These are phyloP conservation scores for Chlamydomonas reinhardtii DNA, from an alignment of 163 green algal genomes.

Conservation along the genomic window DNA sequence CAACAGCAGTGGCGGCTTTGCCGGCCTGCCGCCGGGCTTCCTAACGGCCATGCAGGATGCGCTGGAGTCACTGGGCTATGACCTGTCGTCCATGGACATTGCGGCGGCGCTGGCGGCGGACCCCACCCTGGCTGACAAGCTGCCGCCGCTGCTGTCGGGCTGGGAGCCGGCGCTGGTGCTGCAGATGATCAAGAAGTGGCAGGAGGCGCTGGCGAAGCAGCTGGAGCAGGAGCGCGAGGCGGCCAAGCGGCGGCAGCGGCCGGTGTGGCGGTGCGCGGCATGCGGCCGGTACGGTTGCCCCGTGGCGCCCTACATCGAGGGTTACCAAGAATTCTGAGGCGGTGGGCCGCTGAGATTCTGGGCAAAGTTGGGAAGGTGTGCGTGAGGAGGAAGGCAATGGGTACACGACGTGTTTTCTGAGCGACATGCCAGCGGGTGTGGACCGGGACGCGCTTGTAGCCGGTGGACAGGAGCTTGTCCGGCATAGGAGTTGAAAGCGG, in stretches of 20 bases:
- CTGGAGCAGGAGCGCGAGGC: conserved; percentile 55
- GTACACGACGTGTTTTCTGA: no score
- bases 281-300: conserved; percentile 62
- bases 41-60: conserved; percentile 55
- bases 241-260: conserved; percentile 40
- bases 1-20: conserved; percentile 27
- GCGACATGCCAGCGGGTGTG: no score
- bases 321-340: conserved; percentile 40
- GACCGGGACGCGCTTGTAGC: no score
- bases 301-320: conserved; percentile 61
- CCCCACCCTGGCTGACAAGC: background rate
- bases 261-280: conserved; percentile 57
- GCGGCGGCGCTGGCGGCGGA: conserved; percentile 49
- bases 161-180: conserved; percentile 1
- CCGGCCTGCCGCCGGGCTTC: conserved; percentile 45
- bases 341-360: no score
- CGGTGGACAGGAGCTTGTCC: no score
- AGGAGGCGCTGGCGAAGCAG: conserved; percentile 55
- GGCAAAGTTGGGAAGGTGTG: no score
- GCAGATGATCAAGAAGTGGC: conserved; percentile 59
- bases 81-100: conserved; percentile 48
- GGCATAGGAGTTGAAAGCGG: no score
- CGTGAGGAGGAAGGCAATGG: no score
- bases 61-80: conserved; percentile 50
- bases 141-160: conserved; percentile 37